Evolutionary conservation across 2,329 filamentous ascomycete species (phyloP), one percentile per base, ranked within the genome.

Genomic region (Aspergillus tamarii): DNA sequence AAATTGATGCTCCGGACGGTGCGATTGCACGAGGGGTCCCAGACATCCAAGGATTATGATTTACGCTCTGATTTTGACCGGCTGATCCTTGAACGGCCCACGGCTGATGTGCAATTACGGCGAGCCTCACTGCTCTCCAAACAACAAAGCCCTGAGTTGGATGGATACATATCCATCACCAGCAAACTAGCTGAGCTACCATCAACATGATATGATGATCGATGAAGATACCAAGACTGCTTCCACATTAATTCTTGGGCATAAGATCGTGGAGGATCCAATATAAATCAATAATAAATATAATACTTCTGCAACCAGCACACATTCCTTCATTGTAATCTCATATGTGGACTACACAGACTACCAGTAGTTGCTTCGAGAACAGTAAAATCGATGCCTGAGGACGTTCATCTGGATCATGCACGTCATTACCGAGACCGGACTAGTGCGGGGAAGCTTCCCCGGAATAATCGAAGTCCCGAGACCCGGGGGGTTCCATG

Each of bases 31-130:
- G 66, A 65, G 4, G 57, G 60, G 21, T 54, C 53, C 10, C 75
- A 77, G 64, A 64, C 63, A 9, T 67, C 71, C 54, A 73, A 58
- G 53, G 76, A 78, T 59, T 72, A 72, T 50, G 74, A 78, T 63
- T 66, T 78, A 9, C 66, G 75, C 19, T 60, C 70, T 14, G 72
- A 77, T 54, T 76, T 74, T 60, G 73, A 78, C 61, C 70, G 73
- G 21, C 65, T 77, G 32, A 50, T 68, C 9, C 54, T 63, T 0
- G 69, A 71, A 46, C 60, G 68, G 12, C 57, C 60, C 16, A 54
- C 62, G 14, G 59, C 48, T 30, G 67, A 66, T 30, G 30, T 53
- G 1, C 68, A 69, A 23, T 66, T 61, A 16, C 57, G 63, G 26
- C 64, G 65, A 50, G 56, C 62, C 21, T 67, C 68, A 19, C 61